Evolutionary conservation across 176 grass and related monocot genomes (phyloP).

Genomic region (Olyra latifolia): DNA sequence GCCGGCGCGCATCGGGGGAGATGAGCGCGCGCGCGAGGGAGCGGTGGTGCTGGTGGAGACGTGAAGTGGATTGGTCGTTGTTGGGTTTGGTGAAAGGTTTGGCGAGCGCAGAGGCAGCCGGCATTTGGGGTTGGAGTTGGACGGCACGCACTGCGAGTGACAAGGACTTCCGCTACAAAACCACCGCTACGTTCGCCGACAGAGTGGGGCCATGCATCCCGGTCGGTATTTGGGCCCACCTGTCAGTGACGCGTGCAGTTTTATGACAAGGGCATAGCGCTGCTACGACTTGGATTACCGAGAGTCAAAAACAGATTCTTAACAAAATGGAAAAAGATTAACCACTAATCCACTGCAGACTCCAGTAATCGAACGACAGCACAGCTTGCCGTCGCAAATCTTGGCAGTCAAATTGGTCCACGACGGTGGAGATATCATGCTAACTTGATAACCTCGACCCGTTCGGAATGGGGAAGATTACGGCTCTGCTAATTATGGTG

Average conservation of each 20-base stretch:
- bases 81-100: slow-evolving; percentile 56
- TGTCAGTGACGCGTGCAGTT: fast-evolving
- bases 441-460: too few relatives aligned
- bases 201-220: not conserved
- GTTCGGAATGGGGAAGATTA: not conserved
- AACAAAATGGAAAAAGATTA: not conserved
- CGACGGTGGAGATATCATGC: not conserved
- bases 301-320: slow-evolving; percentile 21
- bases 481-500: not conserved
- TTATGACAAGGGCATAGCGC: not conserved
- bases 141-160: not conserved
- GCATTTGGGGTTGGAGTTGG: slow-evolving; percentile 27
- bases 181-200: not conserved
- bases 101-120: not conserved
- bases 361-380: not conserved
- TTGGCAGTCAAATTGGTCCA: not conserved
- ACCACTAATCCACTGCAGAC: not conserved
- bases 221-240: not conserved
- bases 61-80: slow-evolving; percentile 36
- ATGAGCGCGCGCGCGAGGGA: not conserved
- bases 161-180: not conserved
- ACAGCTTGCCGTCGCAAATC: not conserved
- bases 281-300: not conserved
- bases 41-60: not conserved
- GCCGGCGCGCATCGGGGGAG: slow-evolving; percentile 30